A percentile compares a stretch with the other conserved stretches of the same genome.
These are phyloP conservation scores for Sisymbrium altissimum DNA, from an alignment of 345 rosid genomes.

Conservation along the genomic window DNA sequence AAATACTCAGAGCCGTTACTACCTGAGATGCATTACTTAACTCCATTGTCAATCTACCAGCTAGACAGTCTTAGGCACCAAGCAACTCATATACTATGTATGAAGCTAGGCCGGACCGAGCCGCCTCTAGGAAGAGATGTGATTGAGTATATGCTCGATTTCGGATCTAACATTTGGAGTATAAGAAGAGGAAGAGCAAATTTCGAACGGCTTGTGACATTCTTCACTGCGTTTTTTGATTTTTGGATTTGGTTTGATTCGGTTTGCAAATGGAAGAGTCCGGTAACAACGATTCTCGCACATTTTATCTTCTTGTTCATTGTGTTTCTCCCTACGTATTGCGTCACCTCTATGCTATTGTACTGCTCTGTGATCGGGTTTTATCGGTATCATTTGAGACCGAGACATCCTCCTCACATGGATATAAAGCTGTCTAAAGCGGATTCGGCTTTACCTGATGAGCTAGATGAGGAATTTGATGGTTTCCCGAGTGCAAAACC, in stretches of 20 bases:
- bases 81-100: conserved; percentile 35
- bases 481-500: conserved; percentile 26
- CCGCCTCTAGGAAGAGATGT: conserved; percentile 42
- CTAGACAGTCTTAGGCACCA: conserved; percentile 43
- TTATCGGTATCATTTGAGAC: conserved; percentile 41
- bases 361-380: conserved; percentile 43
- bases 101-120: conserved; percentile 34
- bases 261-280: conserved; percentile 34
- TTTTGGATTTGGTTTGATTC: conserved; percentile 35
- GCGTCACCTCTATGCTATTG: conserved; percentile 30
- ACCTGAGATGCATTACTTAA: conserved; percentile 41
- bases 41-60: conserved; percentile 38
- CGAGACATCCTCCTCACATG: conserved; percentile 41
- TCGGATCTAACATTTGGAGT: conserved; percentile 34
- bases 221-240: background rate
- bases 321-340: conserved; percentile 35
- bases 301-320: conserved; percentile 43
- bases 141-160: conserved; percentile 38
- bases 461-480: conserved; percentile 38
- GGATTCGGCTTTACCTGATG: conserved; percentile 26
- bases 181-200: conserved; percentile 35
- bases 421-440: conserved; percentile 36
- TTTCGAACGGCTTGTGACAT: conserved; percentile 21
- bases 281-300: conserved; percentile 38
- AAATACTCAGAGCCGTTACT: conserved; percentile 39